Evolutionary conservation across 805 yeast genomes (phyloP).

Genomic region (Kuraishia molischiana): DNA sequence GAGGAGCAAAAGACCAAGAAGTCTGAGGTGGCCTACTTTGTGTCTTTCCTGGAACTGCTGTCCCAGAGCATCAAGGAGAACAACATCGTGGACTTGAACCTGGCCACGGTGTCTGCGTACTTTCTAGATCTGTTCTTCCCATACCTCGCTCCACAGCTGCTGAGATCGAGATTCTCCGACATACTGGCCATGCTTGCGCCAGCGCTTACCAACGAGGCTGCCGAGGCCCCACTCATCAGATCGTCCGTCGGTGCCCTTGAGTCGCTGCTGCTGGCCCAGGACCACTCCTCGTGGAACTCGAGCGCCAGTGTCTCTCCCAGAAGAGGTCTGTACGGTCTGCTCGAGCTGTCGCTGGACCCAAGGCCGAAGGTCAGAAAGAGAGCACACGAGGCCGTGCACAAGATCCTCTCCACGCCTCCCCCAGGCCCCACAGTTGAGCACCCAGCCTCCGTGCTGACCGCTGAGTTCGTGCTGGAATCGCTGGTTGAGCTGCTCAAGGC

Average conservation of each 20-base stretch:
- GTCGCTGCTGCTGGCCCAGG: conserved; percentile 70
- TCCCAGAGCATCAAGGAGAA: conserved; percentile 58
- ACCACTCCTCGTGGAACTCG: conserved; percentile 63
- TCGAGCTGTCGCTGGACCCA: conserved; percentile 74
- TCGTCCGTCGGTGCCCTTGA: conserved; percentile 85
- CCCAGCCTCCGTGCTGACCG: conserved; percentile 62
- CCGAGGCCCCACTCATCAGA: conserved; percentile 74
- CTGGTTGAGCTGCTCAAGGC: conserved; percentile 35
- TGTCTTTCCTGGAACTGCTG: conserved; percentile 71
- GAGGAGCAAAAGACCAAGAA: conserved; percentile 50
- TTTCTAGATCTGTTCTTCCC: conserved; percentile 75
- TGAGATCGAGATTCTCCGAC: conserved; percentile 67
- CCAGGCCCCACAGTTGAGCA: conserved; percentile 72
- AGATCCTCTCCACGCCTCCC: conserved; percentile 57
- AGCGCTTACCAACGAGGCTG: conserved; percentile 53
- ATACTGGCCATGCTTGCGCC: conserved; percentile 77
- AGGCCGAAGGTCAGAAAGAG: conserved; percentile 95
- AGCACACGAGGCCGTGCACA: conserved; percentile 80
- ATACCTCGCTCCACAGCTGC: conserved; percentile 55
- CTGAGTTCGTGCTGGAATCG: conserved; percentile 54
- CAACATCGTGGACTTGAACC: conserved; percentile 42
- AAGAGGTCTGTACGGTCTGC: conserved; percentile 69
- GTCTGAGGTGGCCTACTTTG: conserved; percentile 74
- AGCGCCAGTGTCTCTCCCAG: conserved; percentile 55
- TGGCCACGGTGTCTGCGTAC: conserved; percentile 73